phyloP scores from a whole-genome alignment of 495 filamentous ascomycete species.

The Chaetomium fimeti region DNA sequence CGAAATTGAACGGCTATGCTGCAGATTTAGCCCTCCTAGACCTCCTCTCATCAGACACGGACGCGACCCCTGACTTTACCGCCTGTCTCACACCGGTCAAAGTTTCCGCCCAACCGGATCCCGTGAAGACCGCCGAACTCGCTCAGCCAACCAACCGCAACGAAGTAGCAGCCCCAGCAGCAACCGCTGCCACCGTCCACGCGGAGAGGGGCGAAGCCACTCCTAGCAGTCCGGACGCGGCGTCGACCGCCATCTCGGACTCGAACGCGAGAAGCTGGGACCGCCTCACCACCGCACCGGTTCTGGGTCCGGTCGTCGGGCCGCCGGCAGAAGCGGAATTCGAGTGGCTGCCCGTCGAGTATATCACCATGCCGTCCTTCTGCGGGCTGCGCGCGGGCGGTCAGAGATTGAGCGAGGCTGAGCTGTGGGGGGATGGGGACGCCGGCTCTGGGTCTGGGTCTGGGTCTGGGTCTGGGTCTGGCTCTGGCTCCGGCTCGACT shows the following conservation, averaged over 20 bases:
- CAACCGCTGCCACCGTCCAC: not conserved
- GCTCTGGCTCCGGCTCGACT: no score
- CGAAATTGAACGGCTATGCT: not conserved
- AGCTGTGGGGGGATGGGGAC: not conserved
- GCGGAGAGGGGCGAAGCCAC: not conserved
- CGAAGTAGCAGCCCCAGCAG: not conserved
- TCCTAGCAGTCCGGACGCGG: not conserved
- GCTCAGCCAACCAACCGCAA: not conserved
- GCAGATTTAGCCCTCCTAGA: not conserved
- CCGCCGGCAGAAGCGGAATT: no score
- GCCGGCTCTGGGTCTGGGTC: not conserved
- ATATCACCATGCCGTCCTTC: not conserved
- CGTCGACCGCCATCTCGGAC: not conserved
- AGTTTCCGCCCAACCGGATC: not conserved
- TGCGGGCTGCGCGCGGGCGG: not conserved
- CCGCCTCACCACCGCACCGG: not conserved
- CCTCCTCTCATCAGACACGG: slow-evolving; percentile 1
- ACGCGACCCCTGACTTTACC: not conserved
- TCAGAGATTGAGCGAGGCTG: not conserved
- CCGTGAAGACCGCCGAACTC: not conserved
- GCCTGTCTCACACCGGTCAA: not conserved
- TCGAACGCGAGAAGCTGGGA: slow-evolving; percentile 3
- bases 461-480: not conserved
- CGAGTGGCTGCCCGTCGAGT: not conserved
- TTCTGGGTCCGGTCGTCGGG: not conserved